Percentiles rank a stretch among this genome's conserved stretches.
Evolutionary conservation across 1,284 basidiomycete species (phyloP).

Genomic region (Cryptococcus sp.): DNA sequence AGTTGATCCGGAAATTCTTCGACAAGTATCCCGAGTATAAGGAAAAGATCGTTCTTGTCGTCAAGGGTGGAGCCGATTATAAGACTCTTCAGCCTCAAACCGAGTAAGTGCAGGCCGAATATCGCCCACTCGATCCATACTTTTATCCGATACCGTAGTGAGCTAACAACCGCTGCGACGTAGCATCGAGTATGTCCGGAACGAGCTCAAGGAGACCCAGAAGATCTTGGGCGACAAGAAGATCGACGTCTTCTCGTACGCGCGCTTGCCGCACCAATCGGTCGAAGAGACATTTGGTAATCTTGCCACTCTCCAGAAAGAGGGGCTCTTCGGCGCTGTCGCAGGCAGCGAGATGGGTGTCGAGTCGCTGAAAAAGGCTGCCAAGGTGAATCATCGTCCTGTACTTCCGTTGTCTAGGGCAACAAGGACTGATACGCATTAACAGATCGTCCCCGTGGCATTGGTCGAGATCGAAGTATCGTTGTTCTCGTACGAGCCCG

Average conservation of each 20-base stretch:
- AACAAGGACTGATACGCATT: not conserved
- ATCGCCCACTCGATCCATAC: too few relatives aligned
- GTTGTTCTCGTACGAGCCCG: constrained; percentile 58
- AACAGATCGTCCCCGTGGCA: constrained; percentile 57
- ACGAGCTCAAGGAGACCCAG: constrained; percentile 53
- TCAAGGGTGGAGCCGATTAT: constrained; percentile 55
- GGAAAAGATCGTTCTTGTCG: constrained; percentile 58
- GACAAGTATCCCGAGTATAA: constrained; percentile 59
- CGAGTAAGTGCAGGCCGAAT: constrained; percentile 18
- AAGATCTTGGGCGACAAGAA: constrained; percentile 56
- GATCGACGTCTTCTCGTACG: constrained; percentile 56
- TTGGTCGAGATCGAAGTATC: constrained; percentile 61
- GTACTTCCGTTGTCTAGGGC: not conserved
- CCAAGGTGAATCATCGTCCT: constrained; percentile 23
- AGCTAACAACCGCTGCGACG: not conserved
- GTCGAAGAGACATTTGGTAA: constrained; percentile 26
- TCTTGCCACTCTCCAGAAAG: constrained; percentile 31
- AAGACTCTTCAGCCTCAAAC: constrained; percentile 4
- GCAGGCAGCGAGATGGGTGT: constrained; percentile 36
- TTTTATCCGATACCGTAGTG: not conserved
- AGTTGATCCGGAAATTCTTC: constrained; percentile 50
- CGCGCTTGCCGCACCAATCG: constrained; percentile 18
- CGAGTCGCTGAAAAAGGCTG: constrained; percentile 21
- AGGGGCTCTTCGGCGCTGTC: constrained; percentile 36
- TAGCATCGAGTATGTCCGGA: constrained; percentile 53